A percentile compares a stretch with the other conserved stretches of the same genome.
phyloP scores from a whole-genome alignment of 2,329 filamentous ascomycete species.

The Diaporthe velutina region DNA sequence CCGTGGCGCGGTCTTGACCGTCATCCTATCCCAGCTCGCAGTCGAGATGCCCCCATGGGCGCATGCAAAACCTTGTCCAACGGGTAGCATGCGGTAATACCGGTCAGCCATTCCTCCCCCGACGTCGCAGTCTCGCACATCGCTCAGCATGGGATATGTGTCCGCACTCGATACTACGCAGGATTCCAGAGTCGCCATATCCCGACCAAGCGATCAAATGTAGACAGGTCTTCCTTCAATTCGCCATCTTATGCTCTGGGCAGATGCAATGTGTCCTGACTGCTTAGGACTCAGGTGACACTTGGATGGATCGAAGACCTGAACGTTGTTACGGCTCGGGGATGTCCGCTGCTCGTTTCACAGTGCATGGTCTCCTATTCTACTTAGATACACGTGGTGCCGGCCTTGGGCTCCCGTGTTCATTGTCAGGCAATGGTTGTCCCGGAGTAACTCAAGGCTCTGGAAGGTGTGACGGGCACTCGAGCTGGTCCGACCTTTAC shows the following conservation, averaged over 20 bases:
- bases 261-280: background rate
- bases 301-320: background rate
- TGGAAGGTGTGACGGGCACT: background rate
- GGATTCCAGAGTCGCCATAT: background rate
- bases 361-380: background rate
- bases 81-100: background rate
- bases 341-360: background rate
- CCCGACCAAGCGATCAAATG: too few relatives aligned
- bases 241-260: background rate
- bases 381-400: background rate
- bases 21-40: background rate
- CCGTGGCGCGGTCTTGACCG: background rate
- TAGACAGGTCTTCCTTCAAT: background rate
- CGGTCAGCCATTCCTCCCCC: background rate
- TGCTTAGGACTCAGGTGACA: background rate
- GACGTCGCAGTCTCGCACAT: slow-evolving; percentile 20
- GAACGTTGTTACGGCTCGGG: background rate
- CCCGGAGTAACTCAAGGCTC: too few relatives aligned
- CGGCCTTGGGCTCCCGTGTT: too few relatives aligned
- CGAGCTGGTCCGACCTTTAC: background rate
- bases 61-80: background rate
- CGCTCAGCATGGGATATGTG: background rate
- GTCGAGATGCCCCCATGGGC: background rate
- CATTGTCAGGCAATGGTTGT: too few relatives aligned
- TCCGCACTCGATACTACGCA: background rate